Percentiles rank a stretch among this genome's conserved stretches.
Evolutionary conservation across 176 grass and related monocot genomes (phyloP).

Genomic region (Elymus sibiricus): DNA sequence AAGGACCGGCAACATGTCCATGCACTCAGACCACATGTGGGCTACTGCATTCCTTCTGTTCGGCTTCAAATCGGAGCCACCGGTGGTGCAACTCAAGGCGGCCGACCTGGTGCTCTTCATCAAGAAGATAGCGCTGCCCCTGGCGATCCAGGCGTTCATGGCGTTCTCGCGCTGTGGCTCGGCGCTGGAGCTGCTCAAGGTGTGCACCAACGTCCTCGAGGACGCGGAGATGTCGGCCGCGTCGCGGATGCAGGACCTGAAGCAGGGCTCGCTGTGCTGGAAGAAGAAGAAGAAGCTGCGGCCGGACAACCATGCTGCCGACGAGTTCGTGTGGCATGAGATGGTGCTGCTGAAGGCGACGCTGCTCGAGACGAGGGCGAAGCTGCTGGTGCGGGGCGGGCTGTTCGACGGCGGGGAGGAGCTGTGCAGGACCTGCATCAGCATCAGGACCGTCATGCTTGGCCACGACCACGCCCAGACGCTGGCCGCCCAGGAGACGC

Average conservation of each 20-base stretch:
- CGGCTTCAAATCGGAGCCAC: conserved; percentile 86
- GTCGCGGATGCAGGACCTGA: conserved; percentile 62
- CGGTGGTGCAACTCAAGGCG: conserved; percentile 60
- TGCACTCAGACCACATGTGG: conserved; percentile 82
- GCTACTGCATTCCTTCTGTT: conserved; percentile 87
- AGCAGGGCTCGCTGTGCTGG: conserved; percentile 64
- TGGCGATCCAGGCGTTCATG: conserved; percentile 76
- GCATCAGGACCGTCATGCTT: conserved; percentile 88
- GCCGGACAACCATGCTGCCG: conserved; percentile 47
- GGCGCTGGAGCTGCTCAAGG: conserved; percentile 82
- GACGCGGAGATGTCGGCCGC: conserved; percentile 71
- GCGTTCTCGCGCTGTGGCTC: conserved; percentile 78
- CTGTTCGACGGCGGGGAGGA: conserved; percentile 75
- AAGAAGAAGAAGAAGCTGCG: conserved; percentile 55
- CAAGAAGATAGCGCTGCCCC: conserved; percentile 71
- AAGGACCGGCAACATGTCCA: conserved; percentile 53
- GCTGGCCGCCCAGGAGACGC: conserved; percentile 76
- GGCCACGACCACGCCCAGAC: conserved; percentile 77
- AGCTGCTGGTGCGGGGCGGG: conserved; percentile 77
- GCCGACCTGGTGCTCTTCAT: conserved; percentile 81
- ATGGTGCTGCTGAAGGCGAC: conserved; percentile 81
- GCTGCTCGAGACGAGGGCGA: conserved; percentile 82
- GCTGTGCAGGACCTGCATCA: conserved; percentile 90
- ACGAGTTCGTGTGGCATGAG: conserved; percentile 89
- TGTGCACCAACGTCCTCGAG: conserved; percentile 87